phyloP scores from a whole-genome alignment of 1,284 basidiomycete species.

The Volvariella volvacea region DNA sequence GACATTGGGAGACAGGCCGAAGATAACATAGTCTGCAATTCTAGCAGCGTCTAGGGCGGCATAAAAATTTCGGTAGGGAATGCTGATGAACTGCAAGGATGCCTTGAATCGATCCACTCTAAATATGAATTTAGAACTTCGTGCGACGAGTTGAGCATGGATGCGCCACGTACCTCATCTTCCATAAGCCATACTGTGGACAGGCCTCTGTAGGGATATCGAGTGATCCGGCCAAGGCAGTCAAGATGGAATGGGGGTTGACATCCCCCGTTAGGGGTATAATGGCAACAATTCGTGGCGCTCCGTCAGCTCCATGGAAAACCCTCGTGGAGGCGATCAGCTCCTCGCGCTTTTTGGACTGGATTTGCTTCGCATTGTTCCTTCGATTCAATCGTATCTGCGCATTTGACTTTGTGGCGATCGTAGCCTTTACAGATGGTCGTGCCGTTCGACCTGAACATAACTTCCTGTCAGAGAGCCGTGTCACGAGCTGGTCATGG shows the following conservation, averaged over 20 bases:
- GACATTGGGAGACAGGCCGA: conserved; percentile 73
- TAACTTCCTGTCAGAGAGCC: conserved; percentile 3
- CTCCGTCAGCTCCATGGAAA: conserved; percentile 72
- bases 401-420: conserved; percentile 34
- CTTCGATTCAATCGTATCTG: conserved; percentile 66
- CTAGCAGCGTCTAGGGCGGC: conserved; percentile 83
- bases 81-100: conserved; percentile 78
- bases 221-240: conserved; percentile 59
- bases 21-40: conserved; percentile 87
- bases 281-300: conserved; percentile 75
- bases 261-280: conserved; percentile 73
- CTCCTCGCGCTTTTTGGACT: conserved; percentile 64
- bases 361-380: conserved; percentile 76
- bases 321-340: conserved; percentile 67
- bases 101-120: conserved; percentile 88
- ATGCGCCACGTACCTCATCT: conserved; percentile 47
- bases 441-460: conserved; percentile 47
- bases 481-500: background rate
- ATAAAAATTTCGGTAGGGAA: conserved; percentile 69
- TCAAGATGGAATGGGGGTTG: conserved; percentile 42
- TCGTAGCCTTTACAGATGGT: conserved; percentile 44
- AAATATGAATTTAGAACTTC: background rate
- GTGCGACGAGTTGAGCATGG: background rate
- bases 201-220: conserved; percentile 51
- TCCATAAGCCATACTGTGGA: conserved; percentile 52